Percentiles rank a stretch among this genome's conserved stretches.
These are phyloP conservation scores for Saccharum officinarum DNA, from an alignment of 176 grass and related monocot genomes.

Conservation along the genomic window DNA sequence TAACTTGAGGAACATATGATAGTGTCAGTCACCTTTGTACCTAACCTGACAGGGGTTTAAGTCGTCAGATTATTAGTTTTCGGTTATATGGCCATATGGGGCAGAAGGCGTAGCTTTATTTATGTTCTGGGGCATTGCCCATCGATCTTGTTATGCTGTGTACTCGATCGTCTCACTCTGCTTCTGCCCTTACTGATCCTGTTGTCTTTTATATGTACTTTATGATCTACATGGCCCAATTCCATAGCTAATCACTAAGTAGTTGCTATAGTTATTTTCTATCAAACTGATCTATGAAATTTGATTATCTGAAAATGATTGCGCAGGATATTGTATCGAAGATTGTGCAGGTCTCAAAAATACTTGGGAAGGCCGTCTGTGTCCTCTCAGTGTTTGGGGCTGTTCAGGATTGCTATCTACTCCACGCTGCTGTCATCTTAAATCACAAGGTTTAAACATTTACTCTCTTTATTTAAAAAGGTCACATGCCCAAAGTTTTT, in stretches of 20 bases:
- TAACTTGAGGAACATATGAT: neutral
- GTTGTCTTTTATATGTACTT: neutral
- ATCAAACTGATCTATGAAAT: neutral
- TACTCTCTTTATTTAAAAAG: constrained; percentile 46
- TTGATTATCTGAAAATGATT: constrained; percentile 13
- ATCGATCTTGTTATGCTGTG: constrained; percentile 1
- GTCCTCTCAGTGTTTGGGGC: constrained; percentile 42
- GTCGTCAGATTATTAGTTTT: neutral
- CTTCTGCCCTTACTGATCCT: neutral
- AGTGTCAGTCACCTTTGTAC: neutral
- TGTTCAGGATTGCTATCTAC: constrained; percentile 37
- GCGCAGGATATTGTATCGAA: constrained; percentile 44
- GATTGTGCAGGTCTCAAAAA: constrained; percentile 19
- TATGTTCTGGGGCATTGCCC: neutral
- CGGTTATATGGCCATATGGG: neutral
- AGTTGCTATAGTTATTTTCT: neutral
- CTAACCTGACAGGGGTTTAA: neutral
- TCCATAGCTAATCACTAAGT: neutral
- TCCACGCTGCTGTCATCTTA: constrained; percentile 38
- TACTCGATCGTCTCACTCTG: neutral
- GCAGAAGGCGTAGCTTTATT: neutral
- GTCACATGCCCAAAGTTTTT: neutral
- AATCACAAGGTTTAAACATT: constrained; percentile 45
- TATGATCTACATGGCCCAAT: neutral
- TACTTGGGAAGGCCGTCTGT: constrained; percentile 26